Base-by-base conservation (phyloP, 2,329 filamentous ascomycete genomes). In the Pyricularia sp. region DNA sequence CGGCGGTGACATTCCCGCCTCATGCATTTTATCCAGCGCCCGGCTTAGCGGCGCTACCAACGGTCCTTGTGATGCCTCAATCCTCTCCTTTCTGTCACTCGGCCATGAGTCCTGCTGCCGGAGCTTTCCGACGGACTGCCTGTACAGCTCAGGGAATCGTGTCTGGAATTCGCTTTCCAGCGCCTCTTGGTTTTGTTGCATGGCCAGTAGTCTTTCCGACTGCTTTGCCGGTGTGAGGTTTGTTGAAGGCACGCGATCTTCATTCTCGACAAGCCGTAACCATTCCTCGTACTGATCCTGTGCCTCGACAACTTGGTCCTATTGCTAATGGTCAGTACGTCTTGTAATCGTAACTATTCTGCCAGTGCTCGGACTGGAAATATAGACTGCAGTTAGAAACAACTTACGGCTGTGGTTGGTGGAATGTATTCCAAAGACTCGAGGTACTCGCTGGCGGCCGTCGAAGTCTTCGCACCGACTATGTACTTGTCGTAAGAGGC, bases 401-500 rank as follows among this genome's bases (percentile, higher is more conserved):
- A 20, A 68, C 78, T 74, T 73, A 80, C 78, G 70, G 73, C 72
- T 25, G 77, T 78, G 1, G 77, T 76, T 20, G 75, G 75, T 0
- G 77, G 71, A 14, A 76, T 73, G 36, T 79, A 76, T n/a, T 78
- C 74, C 11, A 81, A 73, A 61, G 77, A 75, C 64, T 81, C 81
- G 2, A 79, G 69, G 69, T 81, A 80, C 63, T 80, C 76, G 55
- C 77, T 78, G n/a, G 79, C 79, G 9, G 77, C 77, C 26, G 78
- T 75, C 1, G 79, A 80, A 73, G 79, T 83, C 70, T 78, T 82
- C 33, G 76, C 73, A 4, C 80, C 81, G 25, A 78, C 78, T 70
- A 86, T 83, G 70, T 85, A 82, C 70, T 81, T 82, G 70, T 81
- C 81, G 71, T 85, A 87, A 0, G 83, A 84, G 30, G 79, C 78